phyloP scores from a whole-genome alignment of 495 filamentous ascomycete genomes.

The Xylaria grammica region DNA sequence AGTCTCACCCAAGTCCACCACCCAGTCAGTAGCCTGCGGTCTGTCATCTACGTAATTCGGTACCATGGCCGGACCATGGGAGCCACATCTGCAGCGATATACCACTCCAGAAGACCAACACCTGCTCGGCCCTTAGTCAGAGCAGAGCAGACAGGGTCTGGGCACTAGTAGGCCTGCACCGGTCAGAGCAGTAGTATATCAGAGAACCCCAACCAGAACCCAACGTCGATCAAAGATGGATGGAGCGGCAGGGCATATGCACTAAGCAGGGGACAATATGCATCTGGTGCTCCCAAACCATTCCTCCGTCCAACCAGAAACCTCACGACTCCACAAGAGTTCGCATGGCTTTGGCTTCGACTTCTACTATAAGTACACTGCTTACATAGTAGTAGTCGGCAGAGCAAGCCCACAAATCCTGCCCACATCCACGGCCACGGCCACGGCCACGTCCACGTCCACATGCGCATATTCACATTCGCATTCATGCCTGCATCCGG shows the following conservation, averaged over 20 bases:
- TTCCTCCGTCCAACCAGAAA: constrained; percentile 1
- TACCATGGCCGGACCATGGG: not conserved
- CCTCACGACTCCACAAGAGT: constrained; percentile 17
- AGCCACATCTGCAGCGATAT: constrained; percentile 9
- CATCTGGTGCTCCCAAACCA: not conserved
- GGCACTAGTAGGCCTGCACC: too few species aligned
- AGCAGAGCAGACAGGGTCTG: too few species aligned
- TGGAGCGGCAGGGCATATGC: not conserved
- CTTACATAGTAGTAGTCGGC: too few species aligned
- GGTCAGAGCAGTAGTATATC: too few species aligned
- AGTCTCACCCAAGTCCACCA: too few species aligned
- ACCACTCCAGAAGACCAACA: not conserved
- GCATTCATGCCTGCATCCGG: not conserved
- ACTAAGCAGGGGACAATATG: not conserved
- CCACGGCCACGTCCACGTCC: not conserved
- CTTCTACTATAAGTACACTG: too few species aligned
- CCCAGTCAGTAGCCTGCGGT: too few species aligned
- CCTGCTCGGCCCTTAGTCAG: not conserved
- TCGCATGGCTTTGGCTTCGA: constrained; percentile 15
- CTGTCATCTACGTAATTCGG: constrained; percentile 8
- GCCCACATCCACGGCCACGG: too few species aligned
- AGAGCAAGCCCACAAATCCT: too few species aligned
- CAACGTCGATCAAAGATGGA: constrained; percentile 8
- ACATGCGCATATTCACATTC: not conserved
- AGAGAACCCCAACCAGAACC: too few species aligned